Base-by-base conservation (phyloP, 2,329 filamentous ascomycete species). In the Diplodia seriata region DNA sequence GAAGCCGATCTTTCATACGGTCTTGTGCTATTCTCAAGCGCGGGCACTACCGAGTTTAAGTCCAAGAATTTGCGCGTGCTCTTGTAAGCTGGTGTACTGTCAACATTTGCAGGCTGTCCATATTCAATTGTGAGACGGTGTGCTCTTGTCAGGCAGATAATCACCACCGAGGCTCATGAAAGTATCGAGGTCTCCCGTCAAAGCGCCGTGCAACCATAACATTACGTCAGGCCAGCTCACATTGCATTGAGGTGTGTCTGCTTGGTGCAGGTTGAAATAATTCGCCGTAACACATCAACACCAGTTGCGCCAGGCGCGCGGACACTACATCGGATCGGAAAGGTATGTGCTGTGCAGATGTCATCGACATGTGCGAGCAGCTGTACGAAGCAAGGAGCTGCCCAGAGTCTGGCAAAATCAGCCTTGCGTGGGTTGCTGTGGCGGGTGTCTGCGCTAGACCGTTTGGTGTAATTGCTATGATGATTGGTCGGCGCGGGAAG, bases 401-500 rank as follows among this genome's bases (percentile, higher is more conserved):
- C 51, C 36, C 29, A 1, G 29, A 55, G 31, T 55, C n/a, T 31
- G 29, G n/a, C 15, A 3, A 53, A 11, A 18, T 55, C 29, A 55
- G 29, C 29, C 51, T 11, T 36, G 18, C 31, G 15, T n/a, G 15
- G 29, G 43, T 63, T 50, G 47, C 47, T 51, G 59, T 63, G 59
- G 59, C 31, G 43, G 31, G 29, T 38, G 59, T 9, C 50, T 63
- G 59, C 59, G 59, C 59, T 63, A 63, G n/a, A 40, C 20, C 59
- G 26, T 50, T 8, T 38, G 23, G 40, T 50, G 47, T 55, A 26
- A 61, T 53, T 59, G 55, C 65, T 49, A 15, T 51, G 65, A 49
- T 67, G 66, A 67, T 67, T 67, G 66, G 55, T 43, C 33, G 47
- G 49, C 59, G 40, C 23, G 23, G 47, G 31, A 43, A 62, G 51